phyloP scores from a whole-genome alignment of 2,329 filamentous ascomycete genomes.

The Ophiostoma himal-ulmi region DNA sequence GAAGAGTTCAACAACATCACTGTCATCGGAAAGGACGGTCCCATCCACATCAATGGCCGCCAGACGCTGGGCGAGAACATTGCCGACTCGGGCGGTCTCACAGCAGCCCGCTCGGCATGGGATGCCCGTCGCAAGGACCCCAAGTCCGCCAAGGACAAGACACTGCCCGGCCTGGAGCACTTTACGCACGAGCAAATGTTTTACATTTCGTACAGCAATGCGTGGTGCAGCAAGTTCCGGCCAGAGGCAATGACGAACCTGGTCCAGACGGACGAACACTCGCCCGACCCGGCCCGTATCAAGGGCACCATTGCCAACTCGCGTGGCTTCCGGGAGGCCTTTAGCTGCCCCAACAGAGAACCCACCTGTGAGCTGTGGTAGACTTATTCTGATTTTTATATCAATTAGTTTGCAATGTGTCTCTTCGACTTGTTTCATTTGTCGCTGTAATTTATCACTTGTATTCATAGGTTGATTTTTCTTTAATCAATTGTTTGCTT shows the following conservation, averaged over 20 bases:
- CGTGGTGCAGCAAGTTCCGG: slow-evolving; percentile 61
- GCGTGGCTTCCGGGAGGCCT: slow-evolving; percentile 60
- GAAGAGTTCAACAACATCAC: slow-evolving; percentile 61
- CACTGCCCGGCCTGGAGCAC: slow-evolving; percentile 53
- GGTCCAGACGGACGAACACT: slow-evolving; percentile 60
- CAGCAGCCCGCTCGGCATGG: slow-evolving; percentile 60
- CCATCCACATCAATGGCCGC: slow-evolving; percentile 56
- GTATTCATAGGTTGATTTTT: neutral
- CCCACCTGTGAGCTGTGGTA: slow-evolving; percentile 67
- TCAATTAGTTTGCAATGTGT: neutral
- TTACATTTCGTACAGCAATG: slow-evolving; percentile 59
- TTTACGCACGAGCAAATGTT: slow-evolving; percentile 66
- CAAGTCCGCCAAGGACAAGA: slow-evolving; percentile 25
- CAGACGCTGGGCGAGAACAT: slow-evolving; percentile 65
- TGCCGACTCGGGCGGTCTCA: slow-evolving; percentile 62
- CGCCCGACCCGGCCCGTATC: slow-evolving; percentile 57
- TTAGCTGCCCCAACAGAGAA: slow-evolving; percentile 59
- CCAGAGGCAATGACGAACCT: slow-evolving; percentile 51
- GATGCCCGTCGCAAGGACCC: slow-evolving; percentile 43
- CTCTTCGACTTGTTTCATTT: neutral
- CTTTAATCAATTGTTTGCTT: neutral
- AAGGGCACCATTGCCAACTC: slow-evolving; percentile 62
- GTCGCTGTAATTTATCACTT: neutral
- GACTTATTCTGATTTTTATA: neutral
- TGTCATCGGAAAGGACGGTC: slow-evolving; percentile 50